Base-by-base conservation (phyloP, 176 grass and related monocot genomes). In the Panicum miliaceum region DNA sequence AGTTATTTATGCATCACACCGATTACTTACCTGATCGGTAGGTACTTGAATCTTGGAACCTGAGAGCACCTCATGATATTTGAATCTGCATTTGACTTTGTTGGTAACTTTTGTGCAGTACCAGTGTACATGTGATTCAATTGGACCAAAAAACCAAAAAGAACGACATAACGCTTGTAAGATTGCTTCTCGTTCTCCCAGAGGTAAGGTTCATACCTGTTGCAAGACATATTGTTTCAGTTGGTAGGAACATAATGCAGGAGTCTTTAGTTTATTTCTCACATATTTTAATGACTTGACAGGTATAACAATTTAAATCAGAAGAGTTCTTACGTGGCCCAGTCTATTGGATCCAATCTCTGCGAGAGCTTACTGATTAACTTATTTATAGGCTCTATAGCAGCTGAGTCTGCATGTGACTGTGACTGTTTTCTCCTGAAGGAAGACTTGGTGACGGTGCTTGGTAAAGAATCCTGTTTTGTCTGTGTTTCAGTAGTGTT, bases 141-240 rank as follows among this genome's bases (percentile, higher is more conserved):
- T 84, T 99, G 91, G 86, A 99, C 97, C 74, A 99, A 89, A 85
- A 92, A 99, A 25, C 97, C 97, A 29, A 99, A 96, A 68, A 99
- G 87, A 84, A 99, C 97, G 34, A 92, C 94, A 65, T 89, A 94
- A 37, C 93, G 88, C 88, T 96, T 99, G 86, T 99, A 99, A 85
- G 91, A 99, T 88, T 99, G 97, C 84, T 99, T 96, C 93, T 99
- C 97, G 73, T 99, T 99, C 92, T 96, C 93, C 97, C 97, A 96
- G 20, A 99, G 72, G 75, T 99, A 99, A 74, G 92, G 75, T 70
- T 99, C 97, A 82, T 99, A 99, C 88, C 97, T 99, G 90, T 87
- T 92, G 76, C 46, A 89, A 77, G 16, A 84, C 40, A 90, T 19
- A 78, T 45, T 59, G 60, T 48, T 80, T 83, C 47, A 84, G 45